Evolutionary conservation across 2,329 filamentous ascomycete species (phyloP).

Genomic region (Aurifilum marmelostoma): DNA sequence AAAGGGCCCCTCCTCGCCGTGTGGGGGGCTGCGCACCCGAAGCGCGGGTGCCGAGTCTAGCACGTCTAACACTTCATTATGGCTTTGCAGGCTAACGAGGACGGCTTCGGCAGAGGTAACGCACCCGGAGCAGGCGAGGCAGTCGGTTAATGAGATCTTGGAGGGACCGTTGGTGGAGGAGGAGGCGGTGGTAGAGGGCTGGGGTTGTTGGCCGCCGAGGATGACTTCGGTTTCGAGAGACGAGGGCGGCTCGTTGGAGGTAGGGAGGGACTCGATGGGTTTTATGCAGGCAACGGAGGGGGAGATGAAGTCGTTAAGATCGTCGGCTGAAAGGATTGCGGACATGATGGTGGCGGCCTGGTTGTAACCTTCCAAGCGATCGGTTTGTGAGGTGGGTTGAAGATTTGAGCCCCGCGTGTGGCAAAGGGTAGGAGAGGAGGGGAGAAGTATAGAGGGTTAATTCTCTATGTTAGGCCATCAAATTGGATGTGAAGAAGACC

Average conservation of each 20-base stretch:
- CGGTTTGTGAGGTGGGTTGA: neutral
- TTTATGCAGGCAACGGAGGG: conserved; percentile 98
- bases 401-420: conserved; percentile 7
- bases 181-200: conserved; percentile 54
- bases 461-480: conserved; percentile 10
- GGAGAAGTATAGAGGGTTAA: neutral
- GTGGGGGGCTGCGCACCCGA: conserved; percentile 40
- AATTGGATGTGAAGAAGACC: neutral
- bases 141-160: conserved; percentile 95
- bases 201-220: conserved; percentile 77
- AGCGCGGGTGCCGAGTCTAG: conserved; percentile 69
- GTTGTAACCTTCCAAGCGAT: neutral
- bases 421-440: conserved; percentile 6
- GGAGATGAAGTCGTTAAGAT: conserved; percentile 98
- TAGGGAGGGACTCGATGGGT: conserved; percentile 87
- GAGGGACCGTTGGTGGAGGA: conserved; percentile 66
- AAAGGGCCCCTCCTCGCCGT: conserved; percentile 38
- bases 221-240: conserved; percentile 79
- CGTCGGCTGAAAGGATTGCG: conserved; percentile 94
- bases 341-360: conserved; percentile 69
- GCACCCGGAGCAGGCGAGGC: conserved; percentile 94
- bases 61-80: conserved; percentile 83
- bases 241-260: conserved; percentile 43
- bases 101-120: conserved; percentile 97
- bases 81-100: conserved; percentile 92